Conservation (phyloP, 768 basidiomycete species). For the Leucosporidium scottii region DNA sequence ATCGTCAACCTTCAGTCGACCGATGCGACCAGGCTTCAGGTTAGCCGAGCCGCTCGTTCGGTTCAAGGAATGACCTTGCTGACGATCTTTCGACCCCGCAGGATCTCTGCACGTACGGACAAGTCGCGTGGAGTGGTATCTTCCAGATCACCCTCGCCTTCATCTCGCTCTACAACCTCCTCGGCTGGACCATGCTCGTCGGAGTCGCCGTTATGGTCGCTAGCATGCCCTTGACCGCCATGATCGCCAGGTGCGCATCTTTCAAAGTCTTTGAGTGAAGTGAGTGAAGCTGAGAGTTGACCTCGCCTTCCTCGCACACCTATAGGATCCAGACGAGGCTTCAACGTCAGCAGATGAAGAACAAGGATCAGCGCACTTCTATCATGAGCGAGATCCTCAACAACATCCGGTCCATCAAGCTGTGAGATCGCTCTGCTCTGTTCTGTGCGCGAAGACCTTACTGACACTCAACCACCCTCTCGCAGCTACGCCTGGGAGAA, state of each 20-base stretch:
- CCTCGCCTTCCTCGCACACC: conserved; percentile 13
- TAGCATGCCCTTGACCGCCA: conserved; percentile 37
- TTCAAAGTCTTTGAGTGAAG: too few relatives aligned
- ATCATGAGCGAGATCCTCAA: conserved; percentile 89
- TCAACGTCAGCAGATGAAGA: conserved; percentile 89
- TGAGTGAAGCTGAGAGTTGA: conserved; percentile 33
- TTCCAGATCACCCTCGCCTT: conserved; percentile 87
- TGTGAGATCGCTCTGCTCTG: conserved; percentile 40
- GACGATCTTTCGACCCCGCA: background rate
- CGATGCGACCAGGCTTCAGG: conserved; percentile 35
- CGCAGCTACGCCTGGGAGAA: conserved; percentile 82
- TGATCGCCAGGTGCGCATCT: conserved; percentile 53
- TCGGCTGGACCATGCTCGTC: conserved; percentile 47
- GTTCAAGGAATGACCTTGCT: background rate
- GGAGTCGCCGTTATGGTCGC: conserved; percentile 39
- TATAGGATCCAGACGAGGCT: conserved; percentile 45
- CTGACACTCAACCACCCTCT: too few relatives aligned
- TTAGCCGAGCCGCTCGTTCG: conserved; percentile 8
- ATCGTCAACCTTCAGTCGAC: conserved; percentile 85
- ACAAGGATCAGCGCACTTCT: conserved; percentile 67
- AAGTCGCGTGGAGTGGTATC: conserved; percentile 78
- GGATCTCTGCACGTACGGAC: conserved; percentile 48
- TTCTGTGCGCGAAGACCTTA: background rate
- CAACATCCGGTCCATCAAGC: conserved; percentile 85
- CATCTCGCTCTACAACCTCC: conserved; percentile 75